Conservation (phyloP, 2,329 filamentous ascomycete species). For the Ceratocystis ficicola region DNA sequence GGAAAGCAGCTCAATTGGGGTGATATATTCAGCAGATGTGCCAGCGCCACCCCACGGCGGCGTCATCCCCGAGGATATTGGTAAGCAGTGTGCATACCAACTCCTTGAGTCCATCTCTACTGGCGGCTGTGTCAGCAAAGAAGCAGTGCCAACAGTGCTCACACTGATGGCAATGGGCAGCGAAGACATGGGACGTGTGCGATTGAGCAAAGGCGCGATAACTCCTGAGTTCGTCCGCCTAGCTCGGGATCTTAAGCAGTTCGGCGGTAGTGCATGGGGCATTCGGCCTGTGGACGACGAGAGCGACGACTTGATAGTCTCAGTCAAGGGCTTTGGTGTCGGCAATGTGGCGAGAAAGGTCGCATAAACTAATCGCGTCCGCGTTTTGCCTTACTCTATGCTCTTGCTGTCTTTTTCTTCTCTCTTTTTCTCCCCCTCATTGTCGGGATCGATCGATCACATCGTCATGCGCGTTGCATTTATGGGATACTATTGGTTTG, state of each 20-base stretch:
- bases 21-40: conserved; percentile 79
- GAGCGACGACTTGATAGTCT: conserved; percentile 66
- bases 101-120: conserved; percentile 69
- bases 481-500: conserved; percentile 16
- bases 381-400: conserved; percentile 21
- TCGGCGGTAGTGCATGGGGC: conserved; percentile 85
- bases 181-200: conserved; percentile 82
- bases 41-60: conserved; percentile 64
- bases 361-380: conserved; percentile 32
- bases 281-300: conserved; percentile 61
- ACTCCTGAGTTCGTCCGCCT: conserved; percentile 69
- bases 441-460: conserved; percentile 14
- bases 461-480: conserved; percentile 17
- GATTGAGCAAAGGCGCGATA: conserved; percentile 68
- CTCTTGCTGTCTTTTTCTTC: neutral
- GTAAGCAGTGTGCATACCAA: conserved; percentile 77
- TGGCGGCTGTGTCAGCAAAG: conserved; percentile 67
- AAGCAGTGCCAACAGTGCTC: conserved; percentile 62
- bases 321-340: conserved; percentile 83
- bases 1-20: conserved; percentile 70
- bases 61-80: conserved; percentile 78
- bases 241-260: conserved; percentile 73
- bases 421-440: conserved; percentile 10
- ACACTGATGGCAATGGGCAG: conserved; percentile 96
- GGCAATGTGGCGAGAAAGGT: conserved; percentile 94